Evolutionary conservation across 2,329 filamentous ascomycete genomes (phyloP).

Genomic region (Penicillium sp.): DNA sequence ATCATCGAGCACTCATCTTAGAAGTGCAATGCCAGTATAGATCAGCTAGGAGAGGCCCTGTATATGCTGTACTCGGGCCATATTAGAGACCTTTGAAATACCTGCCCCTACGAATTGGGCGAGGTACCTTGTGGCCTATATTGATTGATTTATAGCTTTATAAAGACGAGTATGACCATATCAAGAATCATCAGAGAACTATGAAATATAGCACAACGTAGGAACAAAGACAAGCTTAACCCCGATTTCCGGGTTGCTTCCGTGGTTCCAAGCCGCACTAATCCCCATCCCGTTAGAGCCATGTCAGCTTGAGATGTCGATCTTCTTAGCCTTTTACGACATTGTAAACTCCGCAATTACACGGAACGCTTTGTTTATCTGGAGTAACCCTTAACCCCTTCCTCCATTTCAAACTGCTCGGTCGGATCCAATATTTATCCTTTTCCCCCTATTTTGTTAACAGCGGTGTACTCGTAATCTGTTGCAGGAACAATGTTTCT

Average conservation of each 20-base stretch:
- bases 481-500: background rate
- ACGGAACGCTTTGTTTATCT: background rate
- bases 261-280: background rate
- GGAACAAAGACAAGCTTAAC: background rate
- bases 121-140: background rate
- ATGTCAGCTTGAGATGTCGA: constrained; percentile 1
- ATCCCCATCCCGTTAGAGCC: background rate
- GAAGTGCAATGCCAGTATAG: background rate
- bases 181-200: background rate
- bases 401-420: background rate
- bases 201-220: background rate
- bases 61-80: background rate
- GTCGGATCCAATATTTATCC: background rate
- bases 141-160: background rate
- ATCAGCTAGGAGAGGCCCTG: background rate
- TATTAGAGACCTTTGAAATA: background rate
- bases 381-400: background rate
- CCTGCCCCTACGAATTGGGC: too few relatives aligned
- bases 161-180: background rate
- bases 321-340: background rate
- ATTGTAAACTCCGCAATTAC: background rate
- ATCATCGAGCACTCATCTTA: background rate
- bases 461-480: background rate
- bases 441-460: background rate
- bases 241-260: constrained; percentile 1